Evolutionary conservation across 805 yeast genomes (phyloP).

Genomic region (Ogataea pilisensis): DNA sequence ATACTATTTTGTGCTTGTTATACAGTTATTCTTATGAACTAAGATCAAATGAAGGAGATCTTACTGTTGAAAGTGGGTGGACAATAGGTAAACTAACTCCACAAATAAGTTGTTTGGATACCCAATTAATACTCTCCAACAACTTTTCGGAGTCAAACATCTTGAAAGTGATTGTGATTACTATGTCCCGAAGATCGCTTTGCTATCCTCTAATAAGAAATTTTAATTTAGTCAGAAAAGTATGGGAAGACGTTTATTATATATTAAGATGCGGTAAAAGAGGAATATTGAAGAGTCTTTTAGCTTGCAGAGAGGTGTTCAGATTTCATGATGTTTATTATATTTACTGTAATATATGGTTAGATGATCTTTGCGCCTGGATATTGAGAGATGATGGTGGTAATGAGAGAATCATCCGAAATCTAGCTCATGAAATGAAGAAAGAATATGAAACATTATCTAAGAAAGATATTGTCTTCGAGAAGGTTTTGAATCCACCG

Average conservation of each 20-base stretch:
- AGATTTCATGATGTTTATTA: conserved; percentile 81
- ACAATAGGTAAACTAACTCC: conserved; percentile 84
- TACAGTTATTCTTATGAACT: conserved; percentile 74
- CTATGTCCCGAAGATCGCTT: conserved; percentile 69
- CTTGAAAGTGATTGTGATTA: conserved; percentile 51
- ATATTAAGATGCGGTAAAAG: conserved; percentile 67
- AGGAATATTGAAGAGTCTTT: conserved; percentile 52
- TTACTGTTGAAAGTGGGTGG: conserved; percentile 90
- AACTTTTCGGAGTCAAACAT: conserved; percentile 31
- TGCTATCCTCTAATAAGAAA: conserved; percentile 78
- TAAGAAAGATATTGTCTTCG: conserved; percentile 52
- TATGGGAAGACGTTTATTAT: conserved; percentile 73
- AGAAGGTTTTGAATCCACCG: conserved; percentile 40
- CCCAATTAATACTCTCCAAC: conserved; percentile 40
- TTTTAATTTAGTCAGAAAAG: conserved; percentile 52
- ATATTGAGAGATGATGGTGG: conserved; percentile 52
- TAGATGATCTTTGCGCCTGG: conserved; percentile 80
- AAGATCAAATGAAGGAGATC: conserved; percentile 66
- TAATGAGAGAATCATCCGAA: conserved; percentile 53
- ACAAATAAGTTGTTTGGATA: conserved; percentile 69
- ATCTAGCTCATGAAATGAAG: conserved; percentile 62
- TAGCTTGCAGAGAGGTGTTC: conserved; percentile 67
- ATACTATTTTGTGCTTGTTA: conserved; percentile 59
- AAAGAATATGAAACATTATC: conserved; percentile 36
- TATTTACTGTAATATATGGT: conserved; percentile 71